Conservation (phyloP, 805 yeast genomes). For the Kodamaea laetipori region DNA sequence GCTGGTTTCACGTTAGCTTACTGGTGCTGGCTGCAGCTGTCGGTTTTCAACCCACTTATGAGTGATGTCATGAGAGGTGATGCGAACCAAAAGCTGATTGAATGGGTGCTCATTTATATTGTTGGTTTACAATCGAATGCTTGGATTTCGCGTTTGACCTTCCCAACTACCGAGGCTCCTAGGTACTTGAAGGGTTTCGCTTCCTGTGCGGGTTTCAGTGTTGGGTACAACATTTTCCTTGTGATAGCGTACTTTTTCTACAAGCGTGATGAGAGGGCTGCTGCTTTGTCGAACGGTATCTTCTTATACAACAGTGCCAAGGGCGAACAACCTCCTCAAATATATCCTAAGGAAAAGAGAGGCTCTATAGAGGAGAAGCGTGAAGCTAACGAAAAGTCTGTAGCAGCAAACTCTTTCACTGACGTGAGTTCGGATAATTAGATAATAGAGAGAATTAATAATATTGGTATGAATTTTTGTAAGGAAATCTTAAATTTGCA, state of each 20-base stretch:
- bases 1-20: conserved; percentile 26
- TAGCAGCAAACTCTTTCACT: neutral
- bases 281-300: conserved; percentile 23
- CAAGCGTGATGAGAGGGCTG: conserved; percentile 39
- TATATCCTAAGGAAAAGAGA: neutral
- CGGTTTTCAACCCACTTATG: conserved; percentile 25
- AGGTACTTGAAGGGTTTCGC: conserved; percentile 23
- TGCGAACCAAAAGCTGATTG: conserved; percentile 22
- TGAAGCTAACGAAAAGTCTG: neutral
- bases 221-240: conserved; percentile 26
- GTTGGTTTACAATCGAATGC: conserved; percentile 24
- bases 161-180: conserved; percentile 27
- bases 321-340: conserved; percentile 6
- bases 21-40: conserved; percentile 28
- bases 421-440: neutral
- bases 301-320: conserved; percentile 20
- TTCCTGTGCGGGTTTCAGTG: conserved; percentile 42
- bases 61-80: conserved; percentile 27
- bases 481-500: no score
- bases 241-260: conserved; percentile 40
- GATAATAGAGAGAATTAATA: neutral
- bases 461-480: neutral
- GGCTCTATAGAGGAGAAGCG: neutral
- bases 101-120: conserved; percentile 18
- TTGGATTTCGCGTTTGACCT: conserved; percentile 22